Evolutionary conservation across 345 rosid species (phyloP), one percentile per base, ranked within the genome.

Genomic region (Murraya koenigii): DNA sequence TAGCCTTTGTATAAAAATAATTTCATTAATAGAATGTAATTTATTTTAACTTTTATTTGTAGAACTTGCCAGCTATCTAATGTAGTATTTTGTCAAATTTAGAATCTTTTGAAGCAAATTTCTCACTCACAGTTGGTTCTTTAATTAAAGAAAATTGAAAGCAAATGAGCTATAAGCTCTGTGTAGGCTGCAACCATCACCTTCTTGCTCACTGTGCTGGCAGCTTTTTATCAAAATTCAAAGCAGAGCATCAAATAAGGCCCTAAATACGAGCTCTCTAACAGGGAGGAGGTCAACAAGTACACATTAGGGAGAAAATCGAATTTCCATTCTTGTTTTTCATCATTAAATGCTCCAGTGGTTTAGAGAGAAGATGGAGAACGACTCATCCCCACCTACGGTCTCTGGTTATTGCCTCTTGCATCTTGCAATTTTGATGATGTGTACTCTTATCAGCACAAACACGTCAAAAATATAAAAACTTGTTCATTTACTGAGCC

Each of bases 1-100:
- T 44, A 30, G 52, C 55, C 55, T 61, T 8, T 80, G 83, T 80
- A 82, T 47, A 82, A 74, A 74, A 80, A 36, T 79, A 60, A 82
- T 74, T 67, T 66, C 80, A 19, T 72, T 8, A 83, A 65, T 81
- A 72, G 60, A 66, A 66, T 74, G 55, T 41, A 35, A 35, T 8
- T 49, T 64, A 13, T n/a, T 32, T 63, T 22, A 3, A 15, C 55
- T 49, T 49, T 49, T 52, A 52, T 52, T 17, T 19, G 49, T 13
- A 10, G 49, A 44, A 44, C 49, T 44, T 13, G 11, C 17, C 49
- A 3, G 49, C 49, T 13, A 17, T 13, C 17, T 13, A 15, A 25
- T 23, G 28, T 23, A 59, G 15, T 8, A 59, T 59, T 55, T 25
- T 62, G 35, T 3, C 22, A 14, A 62, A 62, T 28, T 13, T 62